Evolutionary conservation across 208 protist genomes (phyloP).

Genomic region (Kentomonas sorsogonicus): DNA sequence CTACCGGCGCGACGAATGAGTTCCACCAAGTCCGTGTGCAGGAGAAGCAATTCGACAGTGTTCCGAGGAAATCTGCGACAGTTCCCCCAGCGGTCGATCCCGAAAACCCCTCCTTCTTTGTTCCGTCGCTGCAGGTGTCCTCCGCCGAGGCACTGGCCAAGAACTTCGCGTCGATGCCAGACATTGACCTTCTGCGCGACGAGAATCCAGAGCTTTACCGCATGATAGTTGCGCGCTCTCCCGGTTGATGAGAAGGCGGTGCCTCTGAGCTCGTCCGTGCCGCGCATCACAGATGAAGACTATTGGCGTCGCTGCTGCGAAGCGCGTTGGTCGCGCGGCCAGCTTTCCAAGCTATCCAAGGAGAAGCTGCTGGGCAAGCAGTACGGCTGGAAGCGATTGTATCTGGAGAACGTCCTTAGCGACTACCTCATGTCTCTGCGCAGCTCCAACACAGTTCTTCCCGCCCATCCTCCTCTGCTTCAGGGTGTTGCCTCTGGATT

Average conservation of each 20-base stretch:
- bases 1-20: constrained; percentile 28
- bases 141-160: constrained; percentile 64
- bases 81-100: neutral
- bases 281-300: constrained; percentile 30
- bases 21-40: constrained; percentile 64
- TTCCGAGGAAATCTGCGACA: constrained; percentile 15
- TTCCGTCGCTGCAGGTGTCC: constrained; percentile 64
- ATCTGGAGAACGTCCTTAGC: constrained; percentile 64
- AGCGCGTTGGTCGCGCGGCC: constrained; percentile 76
- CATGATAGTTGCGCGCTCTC: constrained; percentile 57
- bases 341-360: constrained; percentile 46
- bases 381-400: constrained; percentile 83
- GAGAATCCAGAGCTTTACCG: constrained; percentile 50
- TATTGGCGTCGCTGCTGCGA: constrained; percentile 72
- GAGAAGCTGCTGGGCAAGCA: constrained; percentile 30
- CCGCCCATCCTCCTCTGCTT: constrained; percentile 8
- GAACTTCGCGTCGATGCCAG: constrained; percentile 46
- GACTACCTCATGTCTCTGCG: constrained; percentile 67
- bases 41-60: constrained; percentile 28
- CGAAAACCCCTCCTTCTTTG: constrained; percentile 67
- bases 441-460: constrained; percentile 8
- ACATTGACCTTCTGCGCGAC: constrained; percentile 54
- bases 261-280: constrained; percentile 45
- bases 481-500: no score
- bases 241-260: constrained; percentile 30